Percentiles rank a stretch among this genome's conserved stretches.
These are phyloP conservation scores for Colletotrichum destructivum DNA, from an alignment of 2,329 filamentous ascomycete species.

Conservation along the genomic window DNA sequence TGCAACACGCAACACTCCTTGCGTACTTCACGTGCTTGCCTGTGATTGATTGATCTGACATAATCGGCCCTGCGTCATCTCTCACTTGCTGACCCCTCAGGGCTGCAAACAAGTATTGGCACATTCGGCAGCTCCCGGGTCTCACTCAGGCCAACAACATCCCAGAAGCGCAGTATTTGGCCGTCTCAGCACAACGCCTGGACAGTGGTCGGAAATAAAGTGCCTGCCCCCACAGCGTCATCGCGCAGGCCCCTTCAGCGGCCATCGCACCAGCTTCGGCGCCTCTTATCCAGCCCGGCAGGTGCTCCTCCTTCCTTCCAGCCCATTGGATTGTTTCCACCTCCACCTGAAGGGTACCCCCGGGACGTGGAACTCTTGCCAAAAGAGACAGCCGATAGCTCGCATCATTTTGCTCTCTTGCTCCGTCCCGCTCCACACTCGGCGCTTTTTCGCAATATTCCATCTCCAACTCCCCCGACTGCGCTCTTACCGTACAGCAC, in stretches of 20 bases:
- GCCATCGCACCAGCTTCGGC: constrained; percentile 19
- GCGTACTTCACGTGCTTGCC: constrained; percentile 1
- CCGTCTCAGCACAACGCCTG: constrained; percentile 8
- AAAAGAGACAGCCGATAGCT: constrained; percentile 40
- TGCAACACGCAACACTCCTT: not conserved
- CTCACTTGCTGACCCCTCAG: constrained; percentile 22
- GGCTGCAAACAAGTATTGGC: constrained; percentile 31
- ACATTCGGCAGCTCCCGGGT: constrained; percentile 34
- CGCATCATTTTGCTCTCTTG: constrained; percentile 43
- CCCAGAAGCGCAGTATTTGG: constrained; percentile 18
- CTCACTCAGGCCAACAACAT: constrained; percentile 14
- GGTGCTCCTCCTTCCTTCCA: constrained; percentile 15
- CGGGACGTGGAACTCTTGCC: constrained; percentile 30
- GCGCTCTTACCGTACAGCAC: constrained; percentile 28
- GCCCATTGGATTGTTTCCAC: constrained; percentile 27
- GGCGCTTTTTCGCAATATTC: constrained; percentile 43
- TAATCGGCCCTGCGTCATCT: constrained; percentile 25
- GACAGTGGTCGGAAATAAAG: constrained; percentile 22
- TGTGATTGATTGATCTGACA: not conserved
- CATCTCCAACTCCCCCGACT: constrained; percentile 40
- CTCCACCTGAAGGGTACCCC: constrained; percentile 31
- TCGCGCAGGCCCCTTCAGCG: constrained; percentile 39
- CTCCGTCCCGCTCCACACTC: constrained; percentile 40
- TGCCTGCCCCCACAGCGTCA: constrained; percentile 33
- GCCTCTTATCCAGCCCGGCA: constrained; percentile 17